These are phyloP conservation scores for Salix koriyanagi DNA, from an alignment of 345 rosid species.

Conservation along the genomic window DNA sequence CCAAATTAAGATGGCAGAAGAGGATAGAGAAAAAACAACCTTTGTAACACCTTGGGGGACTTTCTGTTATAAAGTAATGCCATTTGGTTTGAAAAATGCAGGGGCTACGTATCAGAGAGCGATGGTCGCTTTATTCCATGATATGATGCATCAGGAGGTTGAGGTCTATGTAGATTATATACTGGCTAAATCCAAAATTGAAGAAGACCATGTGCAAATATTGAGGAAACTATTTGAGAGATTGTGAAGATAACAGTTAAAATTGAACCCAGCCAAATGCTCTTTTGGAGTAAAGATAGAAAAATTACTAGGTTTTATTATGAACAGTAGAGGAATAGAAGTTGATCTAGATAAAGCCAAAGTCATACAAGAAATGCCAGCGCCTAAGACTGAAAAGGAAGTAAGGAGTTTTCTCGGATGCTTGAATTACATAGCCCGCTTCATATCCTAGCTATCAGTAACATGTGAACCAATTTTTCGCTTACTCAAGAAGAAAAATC, in stretches of 20 bases:
- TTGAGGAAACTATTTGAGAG: no score
- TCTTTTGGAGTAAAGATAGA: neutral
- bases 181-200: no score
- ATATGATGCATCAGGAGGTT: no score
- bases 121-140: no score
- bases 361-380: neutral
- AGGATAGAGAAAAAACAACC: no score
- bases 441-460: neutral
- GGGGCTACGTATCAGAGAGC: no score
- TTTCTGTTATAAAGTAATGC: no score
- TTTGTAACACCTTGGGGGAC: no score
- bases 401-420: neutral
- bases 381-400: neutral
- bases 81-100: no score
- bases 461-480: accelerated
- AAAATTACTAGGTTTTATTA: neutral
- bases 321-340: neutral
- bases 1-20: no score
- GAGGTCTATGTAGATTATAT: no score
- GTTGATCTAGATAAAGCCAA: neutral
- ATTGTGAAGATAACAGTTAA: accelerated
- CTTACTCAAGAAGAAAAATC: neutral
- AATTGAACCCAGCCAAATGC: neutral
- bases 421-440: neutral
- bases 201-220: no score